phyloP scores from a whole-genome alignment of 2,329 filamentous ascomycete species.

The Colletotrichum sidae region DNA sequence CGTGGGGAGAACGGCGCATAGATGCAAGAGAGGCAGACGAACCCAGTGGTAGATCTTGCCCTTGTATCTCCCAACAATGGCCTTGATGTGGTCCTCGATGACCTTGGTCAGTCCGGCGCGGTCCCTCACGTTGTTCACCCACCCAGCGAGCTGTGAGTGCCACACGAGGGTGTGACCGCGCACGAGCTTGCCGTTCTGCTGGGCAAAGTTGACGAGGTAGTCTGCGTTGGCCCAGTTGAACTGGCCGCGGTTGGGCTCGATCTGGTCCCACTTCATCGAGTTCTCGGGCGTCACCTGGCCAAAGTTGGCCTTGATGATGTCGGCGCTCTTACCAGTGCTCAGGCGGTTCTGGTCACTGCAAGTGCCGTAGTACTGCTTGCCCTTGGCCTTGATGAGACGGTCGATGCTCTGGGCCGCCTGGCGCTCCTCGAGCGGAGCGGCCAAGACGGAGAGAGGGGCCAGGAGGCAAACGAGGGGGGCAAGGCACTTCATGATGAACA shows the following conservation, averaged over 20 bases:
- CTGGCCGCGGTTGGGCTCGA: slow-evolving; percentile 57
- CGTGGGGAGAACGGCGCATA: background rate
- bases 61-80: slow-evolving; percentile 68
- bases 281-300: slow-evolving; percentile 76
- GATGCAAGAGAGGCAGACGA: background rate
- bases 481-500: slow-evolving; percentile 40
- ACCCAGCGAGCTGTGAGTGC: slow-evolving; percentile 69
- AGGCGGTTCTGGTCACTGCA: slow-evolving; percentile 67
- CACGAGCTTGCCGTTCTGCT: slow-evolving; percentile 65
- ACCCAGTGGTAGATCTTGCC: slow-evolving; percentile 72
- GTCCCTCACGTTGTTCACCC: slow-evolving; percentile 69
- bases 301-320: slow-evolving; percentile 70
- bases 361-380: slow-evolving; percentile 75
- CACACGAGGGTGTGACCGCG: slow-evolving; percentile 76
- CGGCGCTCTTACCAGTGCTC: slow-evolving; percentile 59
- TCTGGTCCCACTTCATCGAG: slow-evolving; percentile 76
- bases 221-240: slow-evolving; percentile 71
- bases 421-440: slow-evolving; percentile 48
- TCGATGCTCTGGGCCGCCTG: slow-evolving; percentile 63
- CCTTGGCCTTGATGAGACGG: slow-evolving; percentile 67
- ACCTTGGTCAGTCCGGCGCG: slow-evolving; percentile 63
- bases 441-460: slow-evolving; percentile 51
- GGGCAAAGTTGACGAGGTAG: slow-evolving; percentile 69
- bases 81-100: slow-evolving; percentile 70
- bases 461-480: slow-evolving; percentile 47